These are phyloP conservation scores for Entomortierella chlamydospora DNA, from an alignment of 192 early-diverging fungal genomes.

Conservation along the genomic window DNA sequence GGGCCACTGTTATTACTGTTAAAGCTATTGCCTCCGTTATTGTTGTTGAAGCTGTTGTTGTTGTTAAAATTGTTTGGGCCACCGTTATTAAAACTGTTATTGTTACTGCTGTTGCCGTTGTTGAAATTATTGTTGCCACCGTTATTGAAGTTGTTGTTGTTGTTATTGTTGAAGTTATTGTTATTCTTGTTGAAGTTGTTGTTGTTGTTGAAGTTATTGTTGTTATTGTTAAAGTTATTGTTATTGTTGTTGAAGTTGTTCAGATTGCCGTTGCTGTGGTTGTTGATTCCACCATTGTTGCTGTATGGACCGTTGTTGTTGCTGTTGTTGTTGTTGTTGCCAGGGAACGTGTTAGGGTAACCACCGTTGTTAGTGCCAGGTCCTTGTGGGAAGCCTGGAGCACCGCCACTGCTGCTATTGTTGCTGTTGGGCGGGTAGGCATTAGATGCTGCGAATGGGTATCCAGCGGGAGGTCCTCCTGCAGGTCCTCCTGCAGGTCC, in stretches of 20 bases:
- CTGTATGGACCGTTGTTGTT: conserved; percentile 3
- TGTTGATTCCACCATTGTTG: conserved; percentile 16
- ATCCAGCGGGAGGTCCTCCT: conserved; percentile 40
- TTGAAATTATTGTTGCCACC: conserved; percentile 4
- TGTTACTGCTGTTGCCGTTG: not conserved
- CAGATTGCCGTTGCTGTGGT: conserved; percentile 30
- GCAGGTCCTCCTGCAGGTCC: conserved; percentile 32
- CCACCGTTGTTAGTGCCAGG: conserved; percentile 2
- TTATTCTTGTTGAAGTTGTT: conserved; percentile 11
- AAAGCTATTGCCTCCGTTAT: not conserved
- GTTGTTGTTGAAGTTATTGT: conserved; percentile 20
- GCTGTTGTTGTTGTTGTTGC: conserved; percentile 14
- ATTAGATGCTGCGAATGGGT: conserved; percentile 23
- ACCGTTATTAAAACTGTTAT: conserved; percentile 6
- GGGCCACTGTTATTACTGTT: conserved; percentile 3
- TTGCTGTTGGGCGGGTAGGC: conserved; percentile 32
- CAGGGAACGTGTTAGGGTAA: not conserved
- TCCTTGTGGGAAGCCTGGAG: not conserved
- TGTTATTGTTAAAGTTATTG: not conserved
- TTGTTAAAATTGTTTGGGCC: not conserved
- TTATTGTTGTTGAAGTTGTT: conserved; percentile 25
- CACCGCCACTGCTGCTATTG: conserved; percentile 13
- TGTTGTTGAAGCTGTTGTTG: not conserved
- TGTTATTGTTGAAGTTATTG: conserved; percentile 4
- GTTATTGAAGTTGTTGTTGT: conserved; percentile 5